Conservation (phyloP, 2,329 filamentous ascomycete species). For the Pestalotiopsis sp. region DNA sequence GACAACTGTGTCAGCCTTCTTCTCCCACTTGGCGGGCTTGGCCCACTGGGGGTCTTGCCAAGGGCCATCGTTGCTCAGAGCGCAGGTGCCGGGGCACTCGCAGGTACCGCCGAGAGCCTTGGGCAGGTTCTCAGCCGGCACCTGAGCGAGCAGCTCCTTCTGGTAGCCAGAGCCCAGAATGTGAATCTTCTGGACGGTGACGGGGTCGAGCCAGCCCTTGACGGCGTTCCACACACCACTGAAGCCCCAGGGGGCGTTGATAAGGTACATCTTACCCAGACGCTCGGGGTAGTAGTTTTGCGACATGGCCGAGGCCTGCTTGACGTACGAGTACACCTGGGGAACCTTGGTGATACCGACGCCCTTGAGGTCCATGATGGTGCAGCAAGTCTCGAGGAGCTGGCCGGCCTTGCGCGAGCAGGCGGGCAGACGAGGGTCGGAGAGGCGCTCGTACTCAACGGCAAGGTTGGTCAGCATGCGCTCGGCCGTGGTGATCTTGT, state of each 20-base stretch:
- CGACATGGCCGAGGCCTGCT: conserved; percentile 82
- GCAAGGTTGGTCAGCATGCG: conserved; percentile 97
- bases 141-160: conserved; percentile 80
- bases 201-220: conserved; percentile 94
- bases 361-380: conserved; percentile 96
- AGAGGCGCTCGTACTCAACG: conserved; percentile 95
- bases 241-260: conserved; percentile 98
- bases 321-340: conserved; percentile 87
- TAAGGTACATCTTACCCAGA: conserved; percentile 92
- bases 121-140: conserved; percentile 89
- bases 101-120: conserved; percentile 84
- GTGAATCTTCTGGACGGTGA: conserved; percentile 95
- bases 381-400: conserved; percentile 96
- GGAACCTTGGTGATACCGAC: conserved; percentile 81
- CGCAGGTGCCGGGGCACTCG: conserved; percentile 80
- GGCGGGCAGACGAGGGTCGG: conserved; percentile 90
- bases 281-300: conserved; percentile 99
- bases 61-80: conserved; percentile 85
- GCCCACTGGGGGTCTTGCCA: conserved; percentile 78
- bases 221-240: conserved; percentile 81
- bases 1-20: conserved; percentile 31
- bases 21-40: conserved; percentile 66
- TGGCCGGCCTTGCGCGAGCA: conserved; percentile 90
- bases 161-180: conserved; percentile 83
- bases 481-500: conserved; percentile 88